Conservation (phyloP, 768 basidiomycete genomes). For the Lentinula raphanica region DNA sequence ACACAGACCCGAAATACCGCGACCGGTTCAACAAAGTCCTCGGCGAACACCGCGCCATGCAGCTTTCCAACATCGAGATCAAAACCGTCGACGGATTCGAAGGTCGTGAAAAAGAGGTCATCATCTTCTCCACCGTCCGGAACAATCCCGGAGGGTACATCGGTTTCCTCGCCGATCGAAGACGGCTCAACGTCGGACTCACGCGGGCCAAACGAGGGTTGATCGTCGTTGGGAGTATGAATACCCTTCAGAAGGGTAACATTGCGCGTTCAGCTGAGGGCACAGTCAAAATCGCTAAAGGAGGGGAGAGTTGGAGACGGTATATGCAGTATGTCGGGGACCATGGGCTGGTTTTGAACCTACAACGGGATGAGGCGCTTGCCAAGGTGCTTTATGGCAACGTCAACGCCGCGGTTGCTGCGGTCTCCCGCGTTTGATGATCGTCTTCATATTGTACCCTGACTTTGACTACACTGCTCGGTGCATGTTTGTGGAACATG, state of each 20-base stretch:
- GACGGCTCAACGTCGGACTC: slow-evolving; percentile 85
- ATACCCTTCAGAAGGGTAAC: slow-evolving; percentile 53
- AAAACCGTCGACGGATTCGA: slow-evolving; percentile 96
- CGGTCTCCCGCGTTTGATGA: background rate
- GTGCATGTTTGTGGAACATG: too few species aligned
- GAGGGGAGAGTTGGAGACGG: slow-evolving; percentile 53
- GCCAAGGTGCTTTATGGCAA: slow-evolving; percentile 38
- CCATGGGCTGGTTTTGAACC: slow-evolving; percentile 39
- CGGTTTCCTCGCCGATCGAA: slow-evolving; percentile 83
- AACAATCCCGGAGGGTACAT: slow-evolving; percentile 75
- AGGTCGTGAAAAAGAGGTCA: slow-evolving; percentile 88
- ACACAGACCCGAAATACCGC: slow-evolving; percentile 44
- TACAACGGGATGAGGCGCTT: slow-evolving; percentile 30
- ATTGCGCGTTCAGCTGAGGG: slow-evolving; percentile 18
- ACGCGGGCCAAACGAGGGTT: slow-evolving; percentile 85
- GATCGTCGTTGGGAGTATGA: slow-evolving; percentile 72
- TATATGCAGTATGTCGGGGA: slow-evolving; percentile 54
- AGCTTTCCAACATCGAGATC: slow-evolving; percentile 69
- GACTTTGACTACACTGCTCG: too few species aligned
- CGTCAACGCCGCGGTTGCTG: slow-evolving; percentile 5
- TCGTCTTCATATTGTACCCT: background rate
- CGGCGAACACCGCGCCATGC: slow-evolving; percentile 60
- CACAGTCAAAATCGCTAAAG: slow-evolving; percentile 29
- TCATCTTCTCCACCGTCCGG: slow-evolving; percentile 87
- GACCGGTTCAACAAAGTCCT: slow-evolving; percentile 54